Percentiles rank a stretch among this genome's conserved stretches.
phyloP scores from a whole-genome alignment of 2,329 filamentous ascomycete species.

The Cadophora luteo-olivacea region DNA sequence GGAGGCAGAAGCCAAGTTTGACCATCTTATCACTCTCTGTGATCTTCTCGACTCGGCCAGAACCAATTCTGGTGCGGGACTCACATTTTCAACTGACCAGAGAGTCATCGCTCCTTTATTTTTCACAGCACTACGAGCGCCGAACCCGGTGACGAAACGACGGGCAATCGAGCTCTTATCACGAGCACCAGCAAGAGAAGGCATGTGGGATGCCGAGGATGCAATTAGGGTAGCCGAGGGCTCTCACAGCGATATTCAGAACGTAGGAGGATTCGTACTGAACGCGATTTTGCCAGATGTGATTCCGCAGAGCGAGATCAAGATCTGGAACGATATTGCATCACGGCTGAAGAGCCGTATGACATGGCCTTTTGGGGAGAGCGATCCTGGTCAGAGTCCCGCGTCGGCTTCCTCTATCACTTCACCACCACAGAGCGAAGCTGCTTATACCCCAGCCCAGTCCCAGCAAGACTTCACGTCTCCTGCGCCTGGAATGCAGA shows the following conservation, averaged over 20 bases:
- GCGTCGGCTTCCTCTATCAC: conserved; percentile 1
- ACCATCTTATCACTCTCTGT: conserved; percentile 37
- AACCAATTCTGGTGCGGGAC: conserved; percentile 2
- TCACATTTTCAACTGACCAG: conserved; percentile 35
- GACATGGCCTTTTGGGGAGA: conserved; percentile 35
- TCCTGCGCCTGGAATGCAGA: conserved; percentile 8
- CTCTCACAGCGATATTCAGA: conserved; percentile 21
- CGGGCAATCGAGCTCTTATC: conserved; percentile 36
- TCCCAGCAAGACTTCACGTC: conserved; percentile 10
- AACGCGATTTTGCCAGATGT: conserved; percentile 20
- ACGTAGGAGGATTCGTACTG: conserved; percentile 10
- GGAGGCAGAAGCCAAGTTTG: conserved; percentile 30
- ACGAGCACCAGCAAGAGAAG: conserved; percentile 38
- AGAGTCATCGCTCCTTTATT: conserved; percentile 40
- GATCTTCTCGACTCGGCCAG: conserved; percentile 29
- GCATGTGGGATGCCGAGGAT: conserved; percentile 41
- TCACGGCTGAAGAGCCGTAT: conserved; percentile 28
- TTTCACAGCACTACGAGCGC: conserved; percentile 34
- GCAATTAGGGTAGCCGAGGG: conserved; percentile 32
- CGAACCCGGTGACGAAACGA: conserved; percentile 24
- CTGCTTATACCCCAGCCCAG: conserved; percentile 4
- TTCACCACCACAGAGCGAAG: conserved; percentile 17
- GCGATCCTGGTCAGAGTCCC: conserved; percentile 17
- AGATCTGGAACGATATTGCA: conserved; percentile 26
- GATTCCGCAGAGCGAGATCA: conserved; percentile 21